Conservation (phyloP, 192 early-diverging fungal genomes). For the Umbelopsis ramanniana region DNA sequence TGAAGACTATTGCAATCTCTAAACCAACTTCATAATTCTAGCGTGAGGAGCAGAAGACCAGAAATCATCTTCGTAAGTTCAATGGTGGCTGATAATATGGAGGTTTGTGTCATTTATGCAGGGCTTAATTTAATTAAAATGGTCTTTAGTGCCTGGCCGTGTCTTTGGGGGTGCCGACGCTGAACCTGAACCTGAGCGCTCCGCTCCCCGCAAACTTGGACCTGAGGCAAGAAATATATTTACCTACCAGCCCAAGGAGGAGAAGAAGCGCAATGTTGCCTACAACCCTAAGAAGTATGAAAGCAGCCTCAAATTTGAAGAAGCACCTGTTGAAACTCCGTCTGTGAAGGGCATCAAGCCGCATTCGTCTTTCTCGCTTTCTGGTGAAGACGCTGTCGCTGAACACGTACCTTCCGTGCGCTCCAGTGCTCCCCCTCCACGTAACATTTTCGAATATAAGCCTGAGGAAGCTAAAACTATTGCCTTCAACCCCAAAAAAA, state of each 20-base stretch:
- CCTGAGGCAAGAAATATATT: slow-evolving; percentile 36
- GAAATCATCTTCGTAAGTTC: not conserved
- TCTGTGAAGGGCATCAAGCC: not conserved
- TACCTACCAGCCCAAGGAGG: slow-evolving; percentile 30
- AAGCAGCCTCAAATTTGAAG: slow-evolving; percentile 10
- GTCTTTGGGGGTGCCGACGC: slow-evolving; percentile 34
- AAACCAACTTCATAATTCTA: not conserved
- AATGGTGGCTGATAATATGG: not conserved
- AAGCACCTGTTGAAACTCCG: not conserved
- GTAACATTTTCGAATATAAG: slow-evolving; percentile 38
- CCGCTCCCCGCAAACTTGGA: not conserved
- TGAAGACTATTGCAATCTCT: not conserved
- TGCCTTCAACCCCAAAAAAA: slow-evolving; percentile 20
- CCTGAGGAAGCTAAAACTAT: slow-evolving; percentile 27
- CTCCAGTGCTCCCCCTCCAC: slow-evolving; percentile 21
- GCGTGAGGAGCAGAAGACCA: not conserved
- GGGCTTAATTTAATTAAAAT: not conserved
- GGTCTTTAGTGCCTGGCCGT: slow-evolving; percentile 23
- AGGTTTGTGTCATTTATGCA: not conserved
- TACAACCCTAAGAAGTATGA: slow-evolving; percentile 24
- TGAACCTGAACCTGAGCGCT: slow-evolving; percentile 17
- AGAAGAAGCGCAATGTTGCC: slow-evolving; percentile 28
- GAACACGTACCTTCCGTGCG: not conserved
- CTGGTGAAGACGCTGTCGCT: not conserved
- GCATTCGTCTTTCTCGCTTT: not conserved